Conservation (phyloP, 2,329 filamentous ascomycete species). For the Colletotrichum brevisporum region DNA sequence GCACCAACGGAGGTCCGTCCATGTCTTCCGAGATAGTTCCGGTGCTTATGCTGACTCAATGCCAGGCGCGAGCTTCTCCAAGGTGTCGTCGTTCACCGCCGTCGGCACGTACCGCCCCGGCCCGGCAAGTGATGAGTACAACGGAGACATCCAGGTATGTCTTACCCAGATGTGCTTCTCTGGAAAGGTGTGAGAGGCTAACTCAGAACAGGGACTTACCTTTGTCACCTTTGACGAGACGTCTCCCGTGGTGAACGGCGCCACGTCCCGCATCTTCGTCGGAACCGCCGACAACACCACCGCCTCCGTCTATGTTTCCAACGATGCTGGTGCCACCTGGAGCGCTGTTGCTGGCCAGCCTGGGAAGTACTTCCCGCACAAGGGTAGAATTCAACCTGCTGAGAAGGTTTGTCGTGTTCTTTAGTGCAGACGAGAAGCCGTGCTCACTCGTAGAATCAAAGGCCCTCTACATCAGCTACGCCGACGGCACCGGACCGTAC, state of each 20-base stretch:
- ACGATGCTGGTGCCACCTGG: constrained; percentile 69
- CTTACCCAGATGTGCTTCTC: too few species aligned
- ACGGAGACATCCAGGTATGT: constrained; percentile 55
- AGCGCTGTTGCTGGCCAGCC: constrained; percentile 64
- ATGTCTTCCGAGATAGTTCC: constrained; percentile 59
- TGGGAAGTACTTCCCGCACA: constrained; percentile 66
- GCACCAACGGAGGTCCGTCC: constrained; percentile 65
- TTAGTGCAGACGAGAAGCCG: constrained; percentile 39
- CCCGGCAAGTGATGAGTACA: constrained; percentile 58
- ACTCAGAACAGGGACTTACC: constrained; percentile 61
- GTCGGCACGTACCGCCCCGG: constrained; percentile 64
- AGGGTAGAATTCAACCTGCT: constrained; percentile 63
- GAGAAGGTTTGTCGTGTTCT: constrained; percentile 68
- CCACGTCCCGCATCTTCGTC: constrained; percentile 70
- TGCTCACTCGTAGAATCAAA: constrained; percentile 53
- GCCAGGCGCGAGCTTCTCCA: constrained; percentile 63
- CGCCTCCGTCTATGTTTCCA: constrained; percentile 67
- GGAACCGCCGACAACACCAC: constrained; percentile 67
- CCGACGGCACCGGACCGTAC: constrained; percentile 69
- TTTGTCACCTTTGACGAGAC: constrained; percentile 71
- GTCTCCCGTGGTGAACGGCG: constrained; percentile 58
- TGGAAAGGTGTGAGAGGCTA: constrained; percentile 26
- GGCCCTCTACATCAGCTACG: constrained; percentile 68
- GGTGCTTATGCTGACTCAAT: constrained; percentile 56
- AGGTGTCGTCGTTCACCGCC: constrained; percentile 68